Conservation (phyloP, 495 filamentous ascomycete genomes). For the Amniculicola lignicola region DNA sequence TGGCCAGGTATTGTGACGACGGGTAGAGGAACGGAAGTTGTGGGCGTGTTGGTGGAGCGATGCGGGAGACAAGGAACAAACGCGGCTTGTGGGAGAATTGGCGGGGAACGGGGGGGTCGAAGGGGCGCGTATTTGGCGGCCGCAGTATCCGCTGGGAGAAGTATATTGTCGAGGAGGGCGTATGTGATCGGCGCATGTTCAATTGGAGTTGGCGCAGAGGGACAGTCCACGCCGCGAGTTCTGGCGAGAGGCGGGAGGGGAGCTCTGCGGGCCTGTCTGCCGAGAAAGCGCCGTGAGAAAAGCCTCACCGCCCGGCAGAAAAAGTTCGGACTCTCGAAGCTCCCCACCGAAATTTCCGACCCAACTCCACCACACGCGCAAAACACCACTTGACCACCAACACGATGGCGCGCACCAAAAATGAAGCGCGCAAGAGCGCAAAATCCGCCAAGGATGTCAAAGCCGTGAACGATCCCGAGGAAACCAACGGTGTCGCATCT, state of each 20-base stretch:
- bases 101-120: slow-evolving; percentile 17
- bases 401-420: background rate
- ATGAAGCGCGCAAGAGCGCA: background rate
- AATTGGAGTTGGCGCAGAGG: background rate
- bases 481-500: background rate
- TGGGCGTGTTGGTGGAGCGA: slow-evolving; percentile 61
- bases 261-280: background rate
- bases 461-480: background rate
- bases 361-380: background rate
- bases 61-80: slow-evolving; percentile 49
- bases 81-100: slow-evolving; percentile 33
- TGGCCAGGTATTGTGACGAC: slow-evolving; percentile 44
- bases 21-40: slow-evolving; percentile 75
- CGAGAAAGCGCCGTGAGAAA: background rate
- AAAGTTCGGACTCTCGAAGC: slow-evolving; percentile 13
- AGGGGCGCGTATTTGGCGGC: slow-evolving; percentile 5
- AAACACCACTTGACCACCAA: background rate
- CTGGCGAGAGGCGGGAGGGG: background rate
- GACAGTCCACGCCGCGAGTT: background rate
- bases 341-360: background rate
- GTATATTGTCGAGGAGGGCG: slow-evolving; percentile 15
- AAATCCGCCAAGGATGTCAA: background rate
- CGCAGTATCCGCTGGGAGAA: slow-evolving; percentile 4
- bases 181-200: slow-evolving; percentile 19
- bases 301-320: slow-evolving; percentile 29